A percentile compares a stretch with the other conserved stretches of the same genome.
phyloP scores from a whole-genome alignment of 2,329 filamentous ascomycete species.

The Cladosporium austrohemisphaericum region DNA sequence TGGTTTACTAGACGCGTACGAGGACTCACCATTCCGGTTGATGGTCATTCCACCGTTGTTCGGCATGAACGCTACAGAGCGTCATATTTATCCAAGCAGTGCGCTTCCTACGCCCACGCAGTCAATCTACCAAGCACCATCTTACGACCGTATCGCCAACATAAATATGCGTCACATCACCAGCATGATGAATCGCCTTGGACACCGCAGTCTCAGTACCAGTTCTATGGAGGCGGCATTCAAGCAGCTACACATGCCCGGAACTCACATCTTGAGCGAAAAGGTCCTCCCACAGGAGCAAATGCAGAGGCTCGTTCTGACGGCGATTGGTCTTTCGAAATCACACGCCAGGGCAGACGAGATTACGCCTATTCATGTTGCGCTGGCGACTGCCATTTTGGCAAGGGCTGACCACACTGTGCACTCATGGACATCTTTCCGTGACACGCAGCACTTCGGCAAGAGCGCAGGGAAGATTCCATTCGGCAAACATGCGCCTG shows the following conservation, averaged over 20 bases:
- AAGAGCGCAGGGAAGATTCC: not conserved
- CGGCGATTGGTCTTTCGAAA: slow-evolving; percentile 49
- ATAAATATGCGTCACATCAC: slow-evolving; percentile 65
- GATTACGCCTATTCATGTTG: slow-evolving; percentile 37
- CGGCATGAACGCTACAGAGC: slow-evolving; percentile 20
- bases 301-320: slow-evolving; percentile 57
- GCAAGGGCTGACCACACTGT: slow-evolving; percentile 20
- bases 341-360: slow-evolving; percentile 30
- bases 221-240: slow-evolving; percentile 1
- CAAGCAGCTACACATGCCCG: slow-evolving; percentile 20
- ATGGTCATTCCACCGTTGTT: slow-evolving; percentile 53
- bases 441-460: not conserved
- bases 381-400: slow-evolving; percentile 24
- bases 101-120: slow-evolving; percentile 10
- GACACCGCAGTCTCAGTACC: not conserved
- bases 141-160: slow-evolving; percentile 33
- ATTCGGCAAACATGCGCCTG: not conserved
- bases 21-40: slow-evolving; percentile 49
- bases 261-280: slow-evolving; percentile 43
- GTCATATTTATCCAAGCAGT: slow-evolving; percentile 12
- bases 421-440: slow-evolving; percentile 14
- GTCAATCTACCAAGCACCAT: slow-evolving; percentile 14
- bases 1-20: slow-evolving; percentile 42
- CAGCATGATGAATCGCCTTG: slow-evolving; percentile 54
- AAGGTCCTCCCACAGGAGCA: slow-evolving; percentile 57